phyloP scores from a whole-genome alignment of 1,284 basidiomycete genomes.

The Waitea zeae region DNA sequence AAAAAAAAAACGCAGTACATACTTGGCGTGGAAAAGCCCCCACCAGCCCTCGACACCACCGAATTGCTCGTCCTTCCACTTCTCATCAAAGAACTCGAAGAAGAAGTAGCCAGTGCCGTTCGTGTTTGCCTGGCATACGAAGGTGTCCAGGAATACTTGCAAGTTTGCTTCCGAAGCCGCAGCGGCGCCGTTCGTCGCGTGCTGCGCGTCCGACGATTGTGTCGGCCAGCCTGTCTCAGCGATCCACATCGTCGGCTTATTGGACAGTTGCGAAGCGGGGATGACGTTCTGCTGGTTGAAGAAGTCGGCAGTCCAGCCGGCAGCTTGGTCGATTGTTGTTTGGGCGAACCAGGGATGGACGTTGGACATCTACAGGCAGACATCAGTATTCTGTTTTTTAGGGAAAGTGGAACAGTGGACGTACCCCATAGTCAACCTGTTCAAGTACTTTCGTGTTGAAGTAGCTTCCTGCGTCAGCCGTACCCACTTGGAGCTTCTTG shows the following conservation, averaged over 20 bases:
- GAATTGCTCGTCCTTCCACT: conserved; percentile 63
- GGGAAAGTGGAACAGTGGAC: conserved; percentile 9
- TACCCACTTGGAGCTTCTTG: conserved; percentile 74
- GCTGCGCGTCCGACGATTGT: conserved; percentile 40
- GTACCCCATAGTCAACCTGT: conserved; percentile 61
- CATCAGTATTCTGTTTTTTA: background rate
- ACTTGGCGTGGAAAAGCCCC: conserved; percentile 49
- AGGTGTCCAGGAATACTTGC: conserved; percentile 65
- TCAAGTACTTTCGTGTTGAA: conserved; percentile 59
- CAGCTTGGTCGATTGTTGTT: conserved; percentile 49
- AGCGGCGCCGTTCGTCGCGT: conserved; percentile 46
- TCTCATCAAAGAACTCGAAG: conserved; percentile 74
- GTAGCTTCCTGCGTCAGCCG: conserved; percentile 78
- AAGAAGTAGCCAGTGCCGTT: conserved; percentile 78
- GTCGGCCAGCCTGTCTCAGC: conserved; percentile 94
- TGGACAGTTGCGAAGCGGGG: conserved; percentile 26
- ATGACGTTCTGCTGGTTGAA: conserved; percentile 40
- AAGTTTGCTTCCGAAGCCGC: conserved; percentile 53
- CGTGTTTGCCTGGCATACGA: conserved; percentile 74
- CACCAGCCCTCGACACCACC: conserved; percentile 76
- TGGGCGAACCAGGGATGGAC: conserved; percentile 82
- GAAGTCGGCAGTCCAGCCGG: conserved; percentile 47
- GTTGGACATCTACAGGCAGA: conserved; percentile 29
- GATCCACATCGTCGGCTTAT: conserved; percentile 68
- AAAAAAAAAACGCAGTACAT: conserved; percentile 21